These are phyloP conservation scores for Moesziomyces aphidis DNA, from an alignment of 1,284 basidiomycete genomes.

Conservation along the genomic window DNA sequence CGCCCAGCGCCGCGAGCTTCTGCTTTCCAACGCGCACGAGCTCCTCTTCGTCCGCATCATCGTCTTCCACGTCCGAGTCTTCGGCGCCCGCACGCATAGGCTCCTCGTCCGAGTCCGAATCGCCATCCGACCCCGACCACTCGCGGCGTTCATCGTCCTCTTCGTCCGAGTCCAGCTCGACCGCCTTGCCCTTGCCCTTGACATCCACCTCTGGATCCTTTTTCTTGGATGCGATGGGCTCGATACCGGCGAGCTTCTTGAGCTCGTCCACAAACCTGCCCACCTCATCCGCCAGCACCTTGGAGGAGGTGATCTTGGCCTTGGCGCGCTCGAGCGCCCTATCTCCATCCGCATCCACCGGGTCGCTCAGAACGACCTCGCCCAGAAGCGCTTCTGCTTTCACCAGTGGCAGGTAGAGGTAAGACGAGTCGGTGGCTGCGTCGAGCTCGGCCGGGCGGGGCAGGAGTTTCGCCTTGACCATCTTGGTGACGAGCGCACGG, in stretches of 20 bases:
- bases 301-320: slow-evolving; percentile 80
- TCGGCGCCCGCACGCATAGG: slow-evolving; percentile 13
- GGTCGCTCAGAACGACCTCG: slow-evolving; percentile 41
- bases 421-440: slow-evolving; percentile 2
- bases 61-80: slow-evolving; percentile 7
- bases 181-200: slow-evolving; percentile 39
- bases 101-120: slow-evolving; percentile 25
- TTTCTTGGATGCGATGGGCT: slow-evolving; percentile 7
- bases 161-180: slow-evolving; percentile 24
- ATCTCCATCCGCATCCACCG: slow-evolving; percentile 7
- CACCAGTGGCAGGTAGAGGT: slow-evolving; percentile 25
- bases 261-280: slow-evolving; percentile 72
- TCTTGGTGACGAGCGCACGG: slow-evolving; percentile 51
- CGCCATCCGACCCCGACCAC: slow-evolving; percentile 55
- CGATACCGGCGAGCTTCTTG: slow-evolving; percentile 30
- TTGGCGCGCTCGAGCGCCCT: slow-evolving; percentile 75
- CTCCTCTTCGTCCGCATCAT: slow-evolving; percentile 32
- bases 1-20: slow-evolving; percentile 45
- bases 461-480: slow-evolving; percentile 55
- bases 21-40: slow-evolving; percentile 33
- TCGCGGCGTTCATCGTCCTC: slow-evolving; percentile 22
- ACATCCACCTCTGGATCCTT: slow-evolving; percentile 5
- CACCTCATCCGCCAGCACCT: slow-evolving; percentile 77
- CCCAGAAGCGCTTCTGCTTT: slow-evolving; percentile 58
- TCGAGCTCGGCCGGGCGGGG: slow-evolving; percentile 19